Conservation (phyloP, 495 filamentous ascomycete genomes). For the Neurospora sublineolata region DNA sequence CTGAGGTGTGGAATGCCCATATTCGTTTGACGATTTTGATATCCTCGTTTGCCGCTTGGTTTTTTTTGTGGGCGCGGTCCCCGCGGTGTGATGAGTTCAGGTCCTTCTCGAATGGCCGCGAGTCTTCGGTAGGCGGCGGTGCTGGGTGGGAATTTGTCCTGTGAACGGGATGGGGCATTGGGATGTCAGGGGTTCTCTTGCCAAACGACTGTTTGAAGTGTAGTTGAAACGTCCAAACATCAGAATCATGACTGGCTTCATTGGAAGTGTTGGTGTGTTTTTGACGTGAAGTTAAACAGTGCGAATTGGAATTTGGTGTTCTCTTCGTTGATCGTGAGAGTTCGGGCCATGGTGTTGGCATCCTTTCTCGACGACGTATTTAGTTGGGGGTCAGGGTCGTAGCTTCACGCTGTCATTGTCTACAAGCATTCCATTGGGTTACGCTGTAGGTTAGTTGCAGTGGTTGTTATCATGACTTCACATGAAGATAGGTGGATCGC, state of each 20-base stretch:
- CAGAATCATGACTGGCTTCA: background rate
- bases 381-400: background rate
- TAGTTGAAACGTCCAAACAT: background rate
- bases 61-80: background rate
- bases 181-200: background rate
- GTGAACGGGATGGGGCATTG: background rate
- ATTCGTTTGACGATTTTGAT: background rate
- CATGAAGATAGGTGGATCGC: background rate
- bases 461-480: background rate
- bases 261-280: background rate
- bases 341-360: background rate
- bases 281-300: background rate
- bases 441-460: background rate
- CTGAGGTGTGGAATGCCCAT: slow-evolving; percentile 68
- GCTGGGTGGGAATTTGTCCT: background rate
- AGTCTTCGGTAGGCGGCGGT: background rate
- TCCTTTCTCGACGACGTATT: background rate
- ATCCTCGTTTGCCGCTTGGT: background rate
- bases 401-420: background rate
- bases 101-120: background rate
- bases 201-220: background rate
- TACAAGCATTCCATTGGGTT: too few relatives aligned
- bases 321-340: background rate
- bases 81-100: background rate
- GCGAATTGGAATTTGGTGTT: background rate